These are phyloP conservation scores for Trichoderma asperellum DNA, from an alignment of 2,329 filamentous ascomycete species.

Conservation along the genomic window DNA sequence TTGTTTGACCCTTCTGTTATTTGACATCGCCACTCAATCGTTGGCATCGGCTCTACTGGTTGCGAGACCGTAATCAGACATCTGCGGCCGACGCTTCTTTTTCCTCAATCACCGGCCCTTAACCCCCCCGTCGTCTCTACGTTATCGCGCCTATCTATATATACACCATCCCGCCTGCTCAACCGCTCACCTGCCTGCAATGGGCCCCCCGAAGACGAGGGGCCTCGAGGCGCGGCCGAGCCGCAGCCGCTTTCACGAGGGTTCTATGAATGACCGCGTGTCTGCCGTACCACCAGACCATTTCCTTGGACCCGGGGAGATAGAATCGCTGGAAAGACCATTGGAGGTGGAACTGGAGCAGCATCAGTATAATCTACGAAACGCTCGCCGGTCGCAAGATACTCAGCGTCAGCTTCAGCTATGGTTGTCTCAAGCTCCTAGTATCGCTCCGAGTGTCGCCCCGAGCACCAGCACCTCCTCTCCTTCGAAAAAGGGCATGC, in stretches of 20 bases:
- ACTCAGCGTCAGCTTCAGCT: constrained; percentile 25
- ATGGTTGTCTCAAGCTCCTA: constrained; percentile 11
- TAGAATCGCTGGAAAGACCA: constrained; percentile 39
- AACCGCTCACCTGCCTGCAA: constrained; percentile 26
- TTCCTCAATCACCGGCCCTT: neutral
- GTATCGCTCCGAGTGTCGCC: constrained; percentile 8
- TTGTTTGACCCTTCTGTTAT: neutral
- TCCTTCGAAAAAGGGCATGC: constrained; percentile 36
- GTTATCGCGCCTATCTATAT: neutral
- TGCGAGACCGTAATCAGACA: neutral
- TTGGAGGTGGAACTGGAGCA: constrained; percentile 25
- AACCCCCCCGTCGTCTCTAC: neutral
- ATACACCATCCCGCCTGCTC: neutral
- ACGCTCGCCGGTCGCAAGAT: constrained; percentile 15
- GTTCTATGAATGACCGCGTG: constrained; percentile 81
- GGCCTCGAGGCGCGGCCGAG: constrained; percentile 41
- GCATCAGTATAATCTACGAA: constrained; percentile 10
- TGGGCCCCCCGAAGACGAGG: constrained; percentile 38
- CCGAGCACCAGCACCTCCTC: constrained; percentile 4
- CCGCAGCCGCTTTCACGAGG: constrained; percentile 70
- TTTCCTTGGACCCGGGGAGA: constrained; percentile 58
- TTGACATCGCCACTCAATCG: neutral
- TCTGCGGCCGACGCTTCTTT: neutral
- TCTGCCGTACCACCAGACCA: constrained; percentile 71
- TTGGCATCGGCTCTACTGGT: neutral